Evolutionary conservation across 495 filamentous ascomycete species (phyloP).

Genomic region (Penicillium tannophilum): DNA sequence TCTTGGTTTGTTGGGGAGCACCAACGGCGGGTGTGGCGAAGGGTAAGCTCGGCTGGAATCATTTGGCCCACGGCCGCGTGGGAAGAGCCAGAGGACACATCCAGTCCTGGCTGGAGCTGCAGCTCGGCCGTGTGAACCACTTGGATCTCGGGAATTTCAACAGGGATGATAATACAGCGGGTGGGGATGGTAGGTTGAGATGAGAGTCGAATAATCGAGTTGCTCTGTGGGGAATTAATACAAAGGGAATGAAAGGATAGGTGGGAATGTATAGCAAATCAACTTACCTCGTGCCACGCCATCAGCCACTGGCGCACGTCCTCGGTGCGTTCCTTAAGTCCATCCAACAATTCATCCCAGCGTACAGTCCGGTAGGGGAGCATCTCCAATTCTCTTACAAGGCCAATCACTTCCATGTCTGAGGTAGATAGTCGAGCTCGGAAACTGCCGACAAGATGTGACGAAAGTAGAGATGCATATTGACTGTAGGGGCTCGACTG

Average conservation of each 20-base stretch:
- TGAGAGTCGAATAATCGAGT: constrained; percentile 40
- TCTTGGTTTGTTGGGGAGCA: constrained; percentile 50
- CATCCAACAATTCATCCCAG: constrained; percentile 46
- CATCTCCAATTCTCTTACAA: constrained; percentile 47
- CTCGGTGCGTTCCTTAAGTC: constrained; percentile 40
- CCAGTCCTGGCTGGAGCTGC: constrained; percentile 45
- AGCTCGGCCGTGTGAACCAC: constrained; percentile 85
- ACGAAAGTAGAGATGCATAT: constrained; percentile 50
- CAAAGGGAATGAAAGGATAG: not conserved
- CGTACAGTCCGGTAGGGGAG: constrained; percentile 38
- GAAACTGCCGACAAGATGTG: constrained; percentile 55
- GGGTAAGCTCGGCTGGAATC: constrained; percentile 67
- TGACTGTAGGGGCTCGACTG: constrained; percentile 42
- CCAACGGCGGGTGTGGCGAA: constrained; percentile 82
- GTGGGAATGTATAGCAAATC: constrained; percentile 11
- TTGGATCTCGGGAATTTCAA: constrained; percentile 83
- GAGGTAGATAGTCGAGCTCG: constrained; percentile 52
- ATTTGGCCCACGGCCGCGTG: constrained; percentile 66
- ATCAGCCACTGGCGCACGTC: constrained; percentile 45
- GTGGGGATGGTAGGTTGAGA: constrained; percentile 33
- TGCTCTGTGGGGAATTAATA: constrained; percentile 26
- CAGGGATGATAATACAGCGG: constrained; percentile 56
- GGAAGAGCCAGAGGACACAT: constrained; percentile 22
- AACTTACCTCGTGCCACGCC: constrained; percentile 52
- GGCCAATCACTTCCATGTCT: constrained; percentile 57